Evolutionary conservation across 2,329 filamentous ascomycete species (phyloP), one percentile per base, ranked within the genome.

Genomic region (Apiospora arundinis): DNA sequence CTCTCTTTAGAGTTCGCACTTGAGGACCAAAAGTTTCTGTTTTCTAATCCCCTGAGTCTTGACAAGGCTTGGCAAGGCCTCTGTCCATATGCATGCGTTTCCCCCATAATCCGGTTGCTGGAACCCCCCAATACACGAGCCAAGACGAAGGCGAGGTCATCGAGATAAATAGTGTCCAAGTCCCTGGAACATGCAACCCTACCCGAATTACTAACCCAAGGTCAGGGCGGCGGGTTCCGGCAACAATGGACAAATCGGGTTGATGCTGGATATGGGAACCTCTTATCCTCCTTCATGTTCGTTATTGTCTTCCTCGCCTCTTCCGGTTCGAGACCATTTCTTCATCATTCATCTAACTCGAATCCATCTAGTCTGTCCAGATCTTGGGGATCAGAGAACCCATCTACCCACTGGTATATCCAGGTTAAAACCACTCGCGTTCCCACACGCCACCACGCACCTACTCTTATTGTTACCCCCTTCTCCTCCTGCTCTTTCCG

Each of bases 121-220:
- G 42, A 9, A 40, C 5, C 11, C 5, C 23, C 21, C n/a, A n/a
- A n/a, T n/a, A n/a, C n/a, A n/a, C n/a, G n/a, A n/a, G n/a, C n/a
- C n/a, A n/a, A 25, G 25, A 28, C 4, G 12, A 28, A 16, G 14
- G 21, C 16, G 25, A 14, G 49, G 25, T 8, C 49, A 56, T 56
- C 52, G 28, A 60, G 16, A 60, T n/a, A 60, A 12, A 25, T 49
- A 23, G 52, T 16, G 52, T 6, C 52, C 2, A 9, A 25, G 21
- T n/a, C 46, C 16, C 28, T 60, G 52, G 16, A 60, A 60, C 52
- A 60, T 60, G 52, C 52, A 60, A 21, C 52, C 52, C 32, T 32
- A 37, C 46, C 21, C n/a, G 21, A 11, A 7, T 23, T 0, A 21
- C 46, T 23, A 56, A 25, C 2, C 25, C 18, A 32, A 21, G 52